phyloP scores from a whole-genome alignment of 1,139 yeast species.

The Magnusiomyces fungicola region DNA sequence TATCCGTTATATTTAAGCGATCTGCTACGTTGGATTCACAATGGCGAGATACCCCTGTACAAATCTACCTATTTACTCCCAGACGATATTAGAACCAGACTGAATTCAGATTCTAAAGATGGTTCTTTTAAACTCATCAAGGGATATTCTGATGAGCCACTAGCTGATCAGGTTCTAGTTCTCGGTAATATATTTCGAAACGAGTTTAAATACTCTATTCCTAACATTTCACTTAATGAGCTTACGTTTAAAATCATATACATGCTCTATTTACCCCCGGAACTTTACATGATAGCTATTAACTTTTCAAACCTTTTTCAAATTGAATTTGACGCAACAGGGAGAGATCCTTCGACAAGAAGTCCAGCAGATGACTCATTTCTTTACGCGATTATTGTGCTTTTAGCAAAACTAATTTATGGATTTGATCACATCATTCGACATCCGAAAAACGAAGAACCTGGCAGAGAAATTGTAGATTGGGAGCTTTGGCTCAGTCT shows the following conservation, averaged over 20 bases:
- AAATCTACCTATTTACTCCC: conserved; percentile 21
- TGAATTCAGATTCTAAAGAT: conserved; percentile 15
- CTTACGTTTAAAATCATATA: conserved; percentile 25
- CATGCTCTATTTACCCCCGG: conserved; percentile 33
- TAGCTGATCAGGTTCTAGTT: conserved; percentile 14
- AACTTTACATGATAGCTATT: conserved; percentile 25
- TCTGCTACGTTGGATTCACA: conserved; percentile 27
- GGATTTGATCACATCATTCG: conserved; percentile 28
- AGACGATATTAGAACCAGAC: conserved; percentile 12
- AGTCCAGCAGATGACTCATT: background rate
- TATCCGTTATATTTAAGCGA: conserved; percentile 29
- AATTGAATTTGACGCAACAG: conserved; percentile 1
- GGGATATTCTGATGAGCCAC: conserved; percentile 16
- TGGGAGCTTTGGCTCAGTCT: conserved; percentile 32
- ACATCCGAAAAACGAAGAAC: conserved; percentile 16
- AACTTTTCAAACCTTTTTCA: conserved; percentile 12
- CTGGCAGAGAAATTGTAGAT: conserved; percentile 24
- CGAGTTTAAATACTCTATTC: conserved; percentile 18
- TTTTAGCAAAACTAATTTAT: conserved; percentile 29
- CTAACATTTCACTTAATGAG: conserved; percentile 22
- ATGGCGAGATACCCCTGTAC: conserved; percentile 27
- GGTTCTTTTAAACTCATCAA: conserved; percentile 15
- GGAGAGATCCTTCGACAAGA: background rate
- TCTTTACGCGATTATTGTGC: conserved; percentile 17
- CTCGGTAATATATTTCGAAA: conserved; percentile 15